Conservation (phyloP, 164 flowering plant genomes). For the Vitis rotundifolia region DNA sequence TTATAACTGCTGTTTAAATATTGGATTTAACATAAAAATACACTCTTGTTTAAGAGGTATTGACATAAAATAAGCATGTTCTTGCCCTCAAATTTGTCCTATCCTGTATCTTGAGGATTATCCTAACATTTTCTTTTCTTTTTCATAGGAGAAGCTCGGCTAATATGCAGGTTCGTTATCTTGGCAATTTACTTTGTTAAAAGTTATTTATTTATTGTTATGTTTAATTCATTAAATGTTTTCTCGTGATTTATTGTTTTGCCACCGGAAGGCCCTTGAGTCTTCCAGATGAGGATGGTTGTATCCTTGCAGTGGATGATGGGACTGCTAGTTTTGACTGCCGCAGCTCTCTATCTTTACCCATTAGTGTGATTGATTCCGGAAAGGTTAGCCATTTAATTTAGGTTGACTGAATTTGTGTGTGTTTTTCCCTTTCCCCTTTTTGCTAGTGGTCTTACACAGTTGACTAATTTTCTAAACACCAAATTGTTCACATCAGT, state of each 20-base stretch:
- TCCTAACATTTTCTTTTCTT: conserved; percentile 9
- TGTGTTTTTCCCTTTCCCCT: not conserved
- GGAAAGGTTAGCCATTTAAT: conserved; percentile 49
- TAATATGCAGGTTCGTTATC: conserved; percentile 68
- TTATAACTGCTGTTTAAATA: not conserved
- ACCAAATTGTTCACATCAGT: conserved; percentile 32
- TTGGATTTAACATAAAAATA: not conserved
- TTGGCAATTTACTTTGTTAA: not conserved
- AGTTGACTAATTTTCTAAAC: not conserved
- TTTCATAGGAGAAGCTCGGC: conserved; percentile 58
- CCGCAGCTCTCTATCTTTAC: conserved; percentile 50
- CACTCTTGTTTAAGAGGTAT: not conserved
- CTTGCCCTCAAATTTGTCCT: too few relatives aligned
- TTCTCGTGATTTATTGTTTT: not conserved
- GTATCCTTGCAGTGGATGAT: conserved; percentile 32
- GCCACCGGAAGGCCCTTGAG: conserved; percentile 49
- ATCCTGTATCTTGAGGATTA: not conserved
- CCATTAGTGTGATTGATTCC: conserved; percentile 66
- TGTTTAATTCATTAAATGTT: not conserved
- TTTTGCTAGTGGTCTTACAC: not conserved
- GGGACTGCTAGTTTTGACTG: conserved; percentile 40
- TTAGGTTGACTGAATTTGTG: not conserved
- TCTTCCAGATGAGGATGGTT: conserved; percentile 44
- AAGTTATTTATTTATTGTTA: conserved; percentile 1
- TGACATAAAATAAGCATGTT: not conserved